Evolutionary conservation across 2,329 filamentous ascomycete genomes (phyloP).

Genomic region (Neofusicoccum umdonicola): DNA sequence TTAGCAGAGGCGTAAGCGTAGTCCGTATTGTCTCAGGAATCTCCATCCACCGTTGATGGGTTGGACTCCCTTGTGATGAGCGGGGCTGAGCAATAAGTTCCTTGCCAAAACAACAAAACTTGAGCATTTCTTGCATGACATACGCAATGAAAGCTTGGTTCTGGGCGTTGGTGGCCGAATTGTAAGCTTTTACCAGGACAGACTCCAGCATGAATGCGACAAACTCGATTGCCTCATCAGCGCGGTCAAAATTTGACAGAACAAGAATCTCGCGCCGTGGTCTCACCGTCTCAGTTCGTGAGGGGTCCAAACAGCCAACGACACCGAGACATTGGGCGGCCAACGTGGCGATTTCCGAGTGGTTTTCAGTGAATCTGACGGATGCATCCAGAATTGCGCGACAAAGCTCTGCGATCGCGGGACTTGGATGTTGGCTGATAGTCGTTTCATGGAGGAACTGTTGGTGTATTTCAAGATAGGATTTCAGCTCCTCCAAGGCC

Average conservation of each 20-base stretch:
- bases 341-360: constrained; percentile 66
- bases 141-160: constrained; percentile 90
- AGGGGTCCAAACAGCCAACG: constrained; percentile 88
- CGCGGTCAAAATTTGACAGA: constrained; percentile 77
- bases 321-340: constrained; percentile 82
- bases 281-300: constrained; percentile 76
- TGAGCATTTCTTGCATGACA: constrained; percentile 88
- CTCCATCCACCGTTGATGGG: constrained; percentile 71
- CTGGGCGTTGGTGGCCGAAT: constrained; percentile 83
- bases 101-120: constrained; percentile 69
- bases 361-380: constrained; percentile 70
- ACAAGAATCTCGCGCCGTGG: constrained; percentile 83
- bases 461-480: constrained; percentile 71
- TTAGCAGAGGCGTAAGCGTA: constrained; percentile 82
- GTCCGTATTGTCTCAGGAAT: constrained; percentile 77
- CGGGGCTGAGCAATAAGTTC: constrained; percentile 51
- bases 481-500: constrained; percentile 72
- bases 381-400: constrained; percentile 82
- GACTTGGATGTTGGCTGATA: constrained; percentile 78
- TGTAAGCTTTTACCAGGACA: constrained; percentile 85
- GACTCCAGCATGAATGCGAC: constrained; percentile 80
- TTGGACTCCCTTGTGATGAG: constrained; percentile 56
- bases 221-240: constrained; percentile 80
- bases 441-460: constrained; percentile 75
- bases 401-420: constrained; percentile 67